Conservation (phyloP, 805 yeast species). For the Kuraishia molischiana region DNA sequence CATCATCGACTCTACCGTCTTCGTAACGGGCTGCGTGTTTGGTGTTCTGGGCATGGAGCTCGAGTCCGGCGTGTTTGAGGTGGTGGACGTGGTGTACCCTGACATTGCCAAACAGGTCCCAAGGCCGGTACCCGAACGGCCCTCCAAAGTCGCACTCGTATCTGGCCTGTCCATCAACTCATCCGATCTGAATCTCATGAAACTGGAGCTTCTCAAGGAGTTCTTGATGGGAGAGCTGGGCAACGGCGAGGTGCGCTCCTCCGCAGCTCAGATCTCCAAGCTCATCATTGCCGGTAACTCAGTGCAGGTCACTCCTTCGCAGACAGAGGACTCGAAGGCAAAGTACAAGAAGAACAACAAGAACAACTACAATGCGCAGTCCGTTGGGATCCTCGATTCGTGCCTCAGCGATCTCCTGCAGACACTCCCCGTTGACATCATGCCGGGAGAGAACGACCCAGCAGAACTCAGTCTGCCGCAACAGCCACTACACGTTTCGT, state of each 20-base stretch:
- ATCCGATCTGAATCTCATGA: constrained; percentile 29
- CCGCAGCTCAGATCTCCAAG: constrained; percentile 25
- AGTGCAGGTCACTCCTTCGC: constrained; percentile 11
- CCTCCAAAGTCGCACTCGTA: constrained; percentile 49
- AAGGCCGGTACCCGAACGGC: constrained; percentile 11
- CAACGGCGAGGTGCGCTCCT: constrained; percentile 9
- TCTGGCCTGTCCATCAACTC: constrained; percentile 65
- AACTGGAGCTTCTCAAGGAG: constrained; percentile 52
- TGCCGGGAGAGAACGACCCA: constrained; percentile 87
- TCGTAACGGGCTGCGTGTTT: constrained; percentile 85
- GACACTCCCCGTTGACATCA: constrained; percentile 58
- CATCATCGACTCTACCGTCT: constrained; percentile 41
- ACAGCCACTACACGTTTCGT: constrained; percentile 75
- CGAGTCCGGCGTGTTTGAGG: constrained; percentile 74
- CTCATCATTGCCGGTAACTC: constrained; percentile 72
- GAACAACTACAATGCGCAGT: constrained; percentile 37
- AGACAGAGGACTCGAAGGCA: constrained; percentile 17
- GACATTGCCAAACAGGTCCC: constrained; percentile 46
- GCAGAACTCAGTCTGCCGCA: constrained; percentile 82
- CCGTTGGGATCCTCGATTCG: constrained; percentile 46
- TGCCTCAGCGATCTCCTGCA: constrained; percentile 46
- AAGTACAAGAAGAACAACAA: constrained; percentile 42
- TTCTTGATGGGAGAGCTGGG: constrained; percentile 59
- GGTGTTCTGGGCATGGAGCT: constrained; percentile 84
- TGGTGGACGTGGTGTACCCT: constrained; percentile 73